phyloP scores from a whole-genome alignment of 169 alveolate species.

The Cryptosporidium sp. region DNA sequence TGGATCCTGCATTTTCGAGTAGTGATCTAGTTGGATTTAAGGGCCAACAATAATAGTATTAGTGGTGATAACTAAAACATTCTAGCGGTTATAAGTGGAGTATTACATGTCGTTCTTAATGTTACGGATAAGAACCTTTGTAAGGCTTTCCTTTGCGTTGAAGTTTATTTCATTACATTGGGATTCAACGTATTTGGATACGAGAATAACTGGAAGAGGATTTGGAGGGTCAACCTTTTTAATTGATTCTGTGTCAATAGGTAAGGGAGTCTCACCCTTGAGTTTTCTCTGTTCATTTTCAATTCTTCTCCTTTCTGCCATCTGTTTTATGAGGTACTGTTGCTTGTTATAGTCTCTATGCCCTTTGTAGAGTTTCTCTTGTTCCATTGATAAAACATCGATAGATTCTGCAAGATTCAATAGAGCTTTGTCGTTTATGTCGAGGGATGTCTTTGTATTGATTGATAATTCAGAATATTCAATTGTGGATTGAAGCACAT shows the following conservation, averaged over 20 bases:
- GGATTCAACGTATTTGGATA: slow-evolving; percentile 58
- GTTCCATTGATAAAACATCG: slow-evolving; percentile 84
- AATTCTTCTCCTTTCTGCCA: slow-evolving; percentile 84
- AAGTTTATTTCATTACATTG: slow-evolving; percentile 56
- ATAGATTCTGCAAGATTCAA: slow-evolving; percentile 81
- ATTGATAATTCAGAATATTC: slow-evolving; percentile 80
- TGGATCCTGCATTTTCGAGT: neutral
- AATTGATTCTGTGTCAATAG: slow-evolving; percentile 77
- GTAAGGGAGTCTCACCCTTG: slow-evolving; percentile 86
- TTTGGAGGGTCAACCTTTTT: slow-evolving; percentile 75
- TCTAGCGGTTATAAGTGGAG: neutral
- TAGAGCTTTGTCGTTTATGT: slow-evolving; percentile 81
- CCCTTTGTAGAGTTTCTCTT: slow-evolving; percentile 84
- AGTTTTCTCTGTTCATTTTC: slow-evolving; percentile 87
- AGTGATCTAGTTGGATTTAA: neutral
- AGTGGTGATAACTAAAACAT: neutral
- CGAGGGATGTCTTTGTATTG: slow-evolving; percentile 78
- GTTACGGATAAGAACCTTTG: slow-evolving; percentile 54
- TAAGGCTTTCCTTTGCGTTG: slow-evolving; percentile 25
- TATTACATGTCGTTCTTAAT: slow-evolving; percentile 1
- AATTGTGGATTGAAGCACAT: slow-evolving; percentile 78
- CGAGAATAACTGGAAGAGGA: slow-evolving; percentile 58
- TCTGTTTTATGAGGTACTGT: slow-evolving; percentile 85
- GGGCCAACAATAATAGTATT: neutral
- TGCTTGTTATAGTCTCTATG: slow-evolving; percentile 85